These are phyloP conservation scores for Picochlorum sp. DNA, from an alignment of 139 green algal genomes.

Conservation along the genomic window DNA sequence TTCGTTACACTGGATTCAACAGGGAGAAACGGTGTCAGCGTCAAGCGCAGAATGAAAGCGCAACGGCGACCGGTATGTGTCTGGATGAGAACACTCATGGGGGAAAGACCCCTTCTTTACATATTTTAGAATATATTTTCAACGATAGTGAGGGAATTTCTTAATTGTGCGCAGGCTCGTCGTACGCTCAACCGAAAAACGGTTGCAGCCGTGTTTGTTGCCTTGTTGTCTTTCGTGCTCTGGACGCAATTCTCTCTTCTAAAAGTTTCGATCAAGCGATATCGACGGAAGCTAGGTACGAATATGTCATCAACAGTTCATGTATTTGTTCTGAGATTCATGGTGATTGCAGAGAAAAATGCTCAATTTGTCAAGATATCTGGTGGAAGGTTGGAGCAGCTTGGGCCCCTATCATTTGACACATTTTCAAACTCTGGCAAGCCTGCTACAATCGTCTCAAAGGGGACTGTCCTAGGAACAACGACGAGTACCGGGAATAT, in stretches of 20 bases:
- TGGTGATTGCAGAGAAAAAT: neutral
- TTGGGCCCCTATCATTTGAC: neutral
- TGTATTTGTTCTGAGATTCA: too few species aligned
- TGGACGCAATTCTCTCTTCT: neutral
- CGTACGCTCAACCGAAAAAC: too few species aligned
- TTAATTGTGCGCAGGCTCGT: too few species aligned
- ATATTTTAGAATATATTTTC: too few species aligned
- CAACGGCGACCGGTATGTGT: too few species aligned
- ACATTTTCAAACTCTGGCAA: neutral
- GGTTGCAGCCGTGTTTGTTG: too few species aligned
- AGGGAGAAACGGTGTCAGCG: too few species aligned
- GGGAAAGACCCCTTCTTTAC: too few species aligned
- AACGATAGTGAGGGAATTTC: too few species aligned
- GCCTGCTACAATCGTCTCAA: neutral
- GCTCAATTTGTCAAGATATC: neutral
- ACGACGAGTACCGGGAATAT: slow-evolving; percentile 1
- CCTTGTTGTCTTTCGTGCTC: neutral
- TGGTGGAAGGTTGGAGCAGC: neutral
- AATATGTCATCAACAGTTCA: neutral
- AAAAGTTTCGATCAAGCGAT: neutral
- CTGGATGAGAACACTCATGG: too few species aligned
- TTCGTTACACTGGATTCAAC: too few species aligned
- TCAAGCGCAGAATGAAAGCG: too few species aligned
- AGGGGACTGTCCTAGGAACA: slow-evolving; percentile 3
- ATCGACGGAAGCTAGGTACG: neutral